Conservation (phyloP, 2,329 filamentous ascomycete genomes). For the Hymenoscyphus albidus region DNA sequence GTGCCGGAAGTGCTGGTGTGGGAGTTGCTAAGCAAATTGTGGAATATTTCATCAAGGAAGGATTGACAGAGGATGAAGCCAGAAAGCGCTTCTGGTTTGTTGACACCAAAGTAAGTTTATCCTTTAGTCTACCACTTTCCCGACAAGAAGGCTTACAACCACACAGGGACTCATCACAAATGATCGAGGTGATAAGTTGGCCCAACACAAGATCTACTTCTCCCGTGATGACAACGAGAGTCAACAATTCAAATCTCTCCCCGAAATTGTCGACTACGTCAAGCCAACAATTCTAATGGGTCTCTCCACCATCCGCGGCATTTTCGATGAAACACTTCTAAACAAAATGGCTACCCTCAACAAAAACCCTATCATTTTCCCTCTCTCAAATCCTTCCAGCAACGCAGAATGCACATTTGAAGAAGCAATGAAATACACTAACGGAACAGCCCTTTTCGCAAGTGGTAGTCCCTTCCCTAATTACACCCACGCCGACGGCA, state of each 20-base stretch:
- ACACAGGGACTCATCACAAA: constrained; percentile 62
- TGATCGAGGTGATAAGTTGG: constrained; percentile 67
- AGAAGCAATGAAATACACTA: constrained; percentile 73
- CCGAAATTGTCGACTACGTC: constrained; percentile 64
- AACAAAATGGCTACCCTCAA: constrained; percentile 71
- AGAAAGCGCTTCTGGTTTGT: constrained; percentile 69
- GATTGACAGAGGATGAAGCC: constrained; percentile 67
- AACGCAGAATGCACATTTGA: constrained; percentile 77
- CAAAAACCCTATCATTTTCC: constrained; percentile 69
- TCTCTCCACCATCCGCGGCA: constrained; percentile 70
- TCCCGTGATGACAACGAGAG: constrained; percentile 37
- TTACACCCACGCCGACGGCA: constrained; percentile 49
- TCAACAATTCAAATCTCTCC: constrained; percentile 52
- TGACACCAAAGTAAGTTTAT: constrained; percentile 47
- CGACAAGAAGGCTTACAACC: constrained; percentile 6
- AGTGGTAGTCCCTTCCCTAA: constrained; percentile 84
- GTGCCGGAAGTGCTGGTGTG: constrained; percentile 74
- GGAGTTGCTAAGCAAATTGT: constrained; percentile 84
- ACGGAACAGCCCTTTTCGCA: constrained; percentile 71
- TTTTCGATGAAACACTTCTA: constrained; percentile 72
- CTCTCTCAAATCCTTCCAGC: constrained; percentile 78
- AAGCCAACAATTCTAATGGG: constrained; percentile 80
- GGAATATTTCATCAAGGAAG: constrained; percentile 63
- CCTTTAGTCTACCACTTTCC: neutral
- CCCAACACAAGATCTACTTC: constrained; percentile 53